Base-by-base conservation (phyloP, 176 grass and related monocot species). In the Ananas comosus region DNA sequence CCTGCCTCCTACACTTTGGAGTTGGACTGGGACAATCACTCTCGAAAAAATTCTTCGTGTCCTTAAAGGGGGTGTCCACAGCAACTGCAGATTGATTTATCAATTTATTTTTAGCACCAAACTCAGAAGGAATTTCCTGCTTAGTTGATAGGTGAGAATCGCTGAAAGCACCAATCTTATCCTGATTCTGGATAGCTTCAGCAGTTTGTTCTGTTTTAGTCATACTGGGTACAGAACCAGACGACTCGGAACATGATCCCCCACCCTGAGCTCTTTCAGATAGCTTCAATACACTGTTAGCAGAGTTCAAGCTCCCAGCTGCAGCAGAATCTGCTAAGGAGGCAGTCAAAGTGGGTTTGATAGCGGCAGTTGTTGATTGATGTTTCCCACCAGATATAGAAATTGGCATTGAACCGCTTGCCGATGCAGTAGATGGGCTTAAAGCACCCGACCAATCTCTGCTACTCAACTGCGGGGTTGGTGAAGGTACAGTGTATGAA, bases 281-380 rank as follows among this genome's bases (percentile, higher is more conserved):
- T 28, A 74, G 79, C 51, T 64, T 74, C 48, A 80, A 48, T 63
- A 73, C 74, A 50, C 56, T 78, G 0, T 77, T 75, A 9, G 77
- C 64, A 2, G 87, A 86, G 57, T 74, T 90, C 53, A 83, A 85
- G 61, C 76, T 74, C 86, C 78, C 75, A 56, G 75, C 81, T 66
- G 80, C 78, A 82, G 73, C 66, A 76, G 65, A 73, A 79, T 76
- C 81, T 81, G 67, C 78, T 79, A 74, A 49, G 12, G 71, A 67
- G 76, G 64, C 67, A 66, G 67, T 72, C 17, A 4, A 71, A 63
- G 78, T 91, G 47, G 70, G 22, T 27, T 83, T 83, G 63, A n/a
- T 65, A 56, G 77, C 74, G 54, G 64, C 78, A 63, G 87, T 65
- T 64, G 74, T 66, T 24, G 76, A 82, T 81, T 82, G 72, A 65